Conservation (phyloP, 2,329 filamentous ascomycete genomes). For the Cladosporium sp. region DNA sequence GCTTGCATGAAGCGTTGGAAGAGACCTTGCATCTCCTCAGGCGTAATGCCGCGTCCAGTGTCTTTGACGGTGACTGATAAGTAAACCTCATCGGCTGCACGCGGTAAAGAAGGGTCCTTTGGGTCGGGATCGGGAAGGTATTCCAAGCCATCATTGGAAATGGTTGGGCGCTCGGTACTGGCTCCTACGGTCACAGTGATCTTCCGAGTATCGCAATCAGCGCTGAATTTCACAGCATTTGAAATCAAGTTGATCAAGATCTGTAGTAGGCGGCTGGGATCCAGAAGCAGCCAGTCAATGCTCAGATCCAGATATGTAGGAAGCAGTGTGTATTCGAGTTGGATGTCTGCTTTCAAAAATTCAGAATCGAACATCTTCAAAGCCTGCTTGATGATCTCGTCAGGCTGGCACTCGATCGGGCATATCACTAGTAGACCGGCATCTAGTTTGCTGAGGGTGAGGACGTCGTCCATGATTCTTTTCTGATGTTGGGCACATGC, state of each 20-base stretch:
- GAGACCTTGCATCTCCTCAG: conserved; percentile 48
- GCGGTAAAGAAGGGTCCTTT: background rate
- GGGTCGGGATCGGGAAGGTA: conserved; percentile 9
- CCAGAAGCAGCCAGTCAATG: conserved; percentile 30
- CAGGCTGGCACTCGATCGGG: conserved; percentile 38
- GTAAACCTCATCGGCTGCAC: conserved; percentile 20
- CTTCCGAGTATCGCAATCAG: conserved; percentile 35
- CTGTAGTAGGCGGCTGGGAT: conserved; percentile 33
- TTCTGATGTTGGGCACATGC: conserved; percentile 35
- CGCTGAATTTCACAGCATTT: conserved; percentile 51
- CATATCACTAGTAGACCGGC: conserved; percentile 39
- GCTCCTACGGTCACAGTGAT: conserved; percentile 36
- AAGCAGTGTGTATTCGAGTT: conserved; percentile 29
- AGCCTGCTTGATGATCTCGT: conserved; percentile 36
- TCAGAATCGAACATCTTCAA: conserved; percentile 39
- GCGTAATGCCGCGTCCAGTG: conserved; percentile 43
- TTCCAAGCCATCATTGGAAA: background rate
- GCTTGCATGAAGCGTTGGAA: conserved; percentile 72
- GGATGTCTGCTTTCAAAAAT: conserved; percentile 38
- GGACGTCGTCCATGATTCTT: conserved; percentile 50
- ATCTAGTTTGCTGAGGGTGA: conserved; percentile 45
- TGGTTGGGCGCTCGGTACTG: conserved; percentile 3
- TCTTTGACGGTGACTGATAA: conserved; percentile 40
- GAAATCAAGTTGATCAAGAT: conserved; percentile 47
- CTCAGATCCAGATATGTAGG: background rate